Evolutionary conservation across 306 rosid species (phyloP), one percentile per base, ranked within the genome.

Genomic region (Quercus gilva): DNA sequence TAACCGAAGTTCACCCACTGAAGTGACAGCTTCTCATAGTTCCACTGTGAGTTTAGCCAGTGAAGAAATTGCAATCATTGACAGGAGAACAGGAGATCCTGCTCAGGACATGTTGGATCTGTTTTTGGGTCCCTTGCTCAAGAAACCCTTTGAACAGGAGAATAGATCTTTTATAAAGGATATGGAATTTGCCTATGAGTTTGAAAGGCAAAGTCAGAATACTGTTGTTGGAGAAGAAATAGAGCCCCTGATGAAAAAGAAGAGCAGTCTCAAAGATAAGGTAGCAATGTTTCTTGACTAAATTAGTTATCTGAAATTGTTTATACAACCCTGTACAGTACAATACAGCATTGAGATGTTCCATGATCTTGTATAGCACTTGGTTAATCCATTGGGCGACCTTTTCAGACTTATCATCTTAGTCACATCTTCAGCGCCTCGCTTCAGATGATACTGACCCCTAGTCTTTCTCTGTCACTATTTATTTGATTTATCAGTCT

Each of bases 21-120:
- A 35, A 74, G 18, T 76, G 55, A 81, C 80, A 43, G 74, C 18
- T 77, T 79, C 78, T 55, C 49, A 43, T 78, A 73, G 23, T 77
- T 85, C 80, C 80, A 33, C 80, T 61, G 43, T 71, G 79, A 74
- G 76, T 75, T 77, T 64, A 55, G 65, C 80, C 13, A 78, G 61
- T 52, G 86, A 86, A 77, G 69, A 79, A 83, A 74, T 13, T 60
- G 63, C 21, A 69, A 55, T 72, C 57, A 76, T 51, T 75, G 78
- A 81, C 61, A 37, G 70, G 37, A 81, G 74, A 78, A 78, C 85
- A 23, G 89, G 79, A 74, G 85, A 94, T 83, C 92, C 97, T 78
- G 94, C 96, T 78, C 94, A 80, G 76, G 94, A 90, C 73, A 92
- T 94, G 97, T 80, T 92, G 78, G 85, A 91, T 75, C 82, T 94